Evolutionary conservation across 306 rosid genomes (phyloP), one percentile per base, ranked within the genome.

Genomic region (Fragaria iinumae): DNA sequence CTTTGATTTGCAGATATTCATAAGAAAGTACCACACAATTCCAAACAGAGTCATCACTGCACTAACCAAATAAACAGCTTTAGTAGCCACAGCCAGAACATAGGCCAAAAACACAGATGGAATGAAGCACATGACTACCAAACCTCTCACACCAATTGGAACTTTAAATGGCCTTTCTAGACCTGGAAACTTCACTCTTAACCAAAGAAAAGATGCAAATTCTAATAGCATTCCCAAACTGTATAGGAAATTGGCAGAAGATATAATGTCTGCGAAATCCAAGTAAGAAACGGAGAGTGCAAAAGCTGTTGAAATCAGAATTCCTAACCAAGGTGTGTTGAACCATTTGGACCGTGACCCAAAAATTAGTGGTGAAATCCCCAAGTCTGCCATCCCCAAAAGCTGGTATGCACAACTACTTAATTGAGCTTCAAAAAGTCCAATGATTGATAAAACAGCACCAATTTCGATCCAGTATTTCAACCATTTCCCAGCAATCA

Each of bases 141-240:
- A 53, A 25, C 88, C 84, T 1, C 81, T 36, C 73, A 89, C 69
- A 3, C 83, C 83, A 69, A 91, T 1, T 34, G 96, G 98, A 52
- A 91, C 97, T 70, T 72, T 59, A 64, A 81, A 93, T 10, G 97
- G 96, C 67, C 96, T 85, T 44, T 88, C 84, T 55, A 88, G 32
- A 56, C 67, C 1, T 1, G 91, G 88, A 13, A 81, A 79, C 76
- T 91, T 91, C 67, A 77, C 83, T 57, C 97, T 83, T 79, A 93
- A 55, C 81, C 89, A 83, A 20, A 93, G 80, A 21, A 81, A 91
- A 71, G 96, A 86, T 5, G 93, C 89, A 79, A 91, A 91, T 62
- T 93, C 98, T 85, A 93, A 81, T 38, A 91, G 80, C 98, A 93
- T 91, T n/a, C 98, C 97, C 79, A 93, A 85, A 79, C 98, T 88